phyloP scores from a whole-genome alignment of 2,329 filamentous ascomycete species.

The Colletotrichum euphorbiae region DNA sequence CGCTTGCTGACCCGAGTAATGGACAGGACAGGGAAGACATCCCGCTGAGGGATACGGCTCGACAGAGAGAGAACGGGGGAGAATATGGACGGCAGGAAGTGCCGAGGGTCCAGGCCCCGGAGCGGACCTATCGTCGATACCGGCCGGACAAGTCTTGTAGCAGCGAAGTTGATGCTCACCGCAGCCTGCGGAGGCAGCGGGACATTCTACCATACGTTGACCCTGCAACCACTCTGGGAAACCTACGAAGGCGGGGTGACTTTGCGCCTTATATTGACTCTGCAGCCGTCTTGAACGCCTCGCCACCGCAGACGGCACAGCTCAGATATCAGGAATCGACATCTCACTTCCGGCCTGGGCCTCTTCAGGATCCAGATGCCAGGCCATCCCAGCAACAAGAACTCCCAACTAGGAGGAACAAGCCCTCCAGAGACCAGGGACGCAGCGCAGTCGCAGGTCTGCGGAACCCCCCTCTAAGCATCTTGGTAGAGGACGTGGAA shows the following conservation, averaged over 20 bases:
- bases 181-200: neutral
- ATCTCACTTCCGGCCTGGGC: neutral
- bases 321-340: neutral
- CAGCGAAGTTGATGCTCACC: neutral
- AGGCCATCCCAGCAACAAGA: neutral
- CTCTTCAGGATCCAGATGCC: neutral
- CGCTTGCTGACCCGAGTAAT: neutral
- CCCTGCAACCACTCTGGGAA: no score
- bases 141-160: neutral
- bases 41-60: neutral
- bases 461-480: conserved; percentile 4
- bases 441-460: neutral
- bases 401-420: neutral
- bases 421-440: neutral
- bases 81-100: neutral
- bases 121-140: neutral
- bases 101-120: neutral
- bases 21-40: neutral
- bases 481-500: conserved; percentile 16
- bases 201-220: neutral
- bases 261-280: neutral
- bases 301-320: neutral
- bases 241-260: neutral
- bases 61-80: neutral
- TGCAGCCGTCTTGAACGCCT: no score